Conservation (phyloP, 2,329 filamentous ascomycete genomes). For the Talaromyces sp. region DNA sequence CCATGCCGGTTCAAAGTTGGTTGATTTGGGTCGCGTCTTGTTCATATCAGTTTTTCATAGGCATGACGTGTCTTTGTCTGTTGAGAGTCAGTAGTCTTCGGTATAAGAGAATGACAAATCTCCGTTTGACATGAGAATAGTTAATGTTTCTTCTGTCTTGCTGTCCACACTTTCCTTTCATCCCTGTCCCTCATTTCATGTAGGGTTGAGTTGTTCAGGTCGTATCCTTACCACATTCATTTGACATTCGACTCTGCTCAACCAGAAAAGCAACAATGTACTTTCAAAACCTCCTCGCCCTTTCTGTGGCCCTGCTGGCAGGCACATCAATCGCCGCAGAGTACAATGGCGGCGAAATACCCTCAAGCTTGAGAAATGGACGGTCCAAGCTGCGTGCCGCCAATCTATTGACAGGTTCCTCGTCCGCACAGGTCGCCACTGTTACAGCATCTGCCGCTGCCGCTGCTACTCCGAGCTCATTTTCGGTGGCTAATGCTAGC, state of each 20-base stretch:
- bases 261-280: slow-evolving; percentile 4
- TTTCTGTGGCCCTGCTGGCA: slow-evolving; percentile 12
- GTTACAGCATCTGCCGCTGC: not conserved
- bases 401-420: not conserved
- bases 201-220: not conserved
- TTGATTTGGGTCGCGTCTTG: not conserved
- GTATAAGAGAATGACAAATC: slow-evolving; percentile 10
- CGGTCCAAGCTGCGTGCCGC: slow-evolving; percentile 4
- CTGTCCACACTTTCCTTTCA: not conserved
- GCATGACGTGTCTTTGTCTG: not conserved
- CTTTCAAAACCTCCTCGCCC: slow-evolving; percentile 8
- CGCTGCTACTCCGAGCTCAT: slow-evolving; percentile 1
- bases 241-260: not conserved
- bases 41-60: not conserved
- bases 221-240: not conserved
- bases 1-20: slow-evolving; percentile 9
- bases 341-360: slow-evolving; percentile 8
- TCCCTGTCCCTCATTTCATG: slow-evolving; percentile 6
- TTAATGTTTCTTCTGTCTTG: not conserved
- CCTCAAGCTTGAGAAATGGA: not conserved
- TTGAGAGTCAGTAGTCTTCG: not conserved
- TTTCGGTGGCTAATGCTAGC: not conserved
- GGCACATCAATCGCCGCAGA: slow-evolving; percentile 11
- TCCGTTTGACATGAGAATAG: not conserved
- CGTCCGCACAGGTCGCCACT: not conserved